Evolutionary conservation across 129 eudicot species (phyloP).

Genomic region (Flaveria bidentis): DNA sequence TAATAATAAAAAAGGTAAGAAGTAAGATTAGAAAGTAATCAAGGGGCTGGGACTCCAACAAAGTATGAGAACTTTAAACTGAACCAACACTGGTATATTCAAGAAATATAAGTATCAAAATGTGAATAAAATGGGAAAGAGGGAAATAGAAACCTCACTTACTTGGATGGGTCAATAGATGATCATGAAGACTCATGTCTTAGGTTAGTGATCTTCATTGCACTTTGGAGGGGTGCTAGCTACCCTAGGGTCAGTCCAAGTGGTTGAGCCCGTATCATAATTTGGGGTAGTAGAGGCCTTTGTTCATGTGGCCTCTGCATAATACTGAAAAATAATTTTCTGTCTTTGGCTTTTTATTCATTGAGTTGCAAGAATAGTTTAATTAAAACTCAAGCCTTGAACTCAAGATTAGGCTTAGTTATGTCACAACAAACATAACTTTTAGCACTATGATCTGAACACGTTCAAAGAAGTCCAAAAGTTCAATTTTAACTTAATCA

Average conservation of each 20-base stretch:
- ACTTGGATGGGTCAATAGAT: conserved; percentile 46
- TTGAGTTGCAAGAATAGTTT: too few relatives aligned
- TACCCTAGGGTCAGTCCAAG: conserved; percentile 38
- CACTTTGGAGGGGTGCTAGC: conserved; percentile 40
- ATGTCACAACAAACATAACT: too few relatives aligned
- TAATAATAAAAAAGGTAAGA: too few relatives aligned
- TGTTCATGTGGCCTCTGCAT: conserved; percentile 53
- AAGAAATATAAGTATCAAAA: background rate
- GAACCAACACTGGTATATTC: conserved; percentile 17
- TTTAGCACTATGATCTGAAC: too few relatives aligned
- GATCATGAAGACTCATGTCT: conserved; percentile 37
- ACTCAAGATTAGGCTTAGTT: too few relatives aligned
- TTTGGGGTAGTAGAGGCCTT: conserved; percentile 58
- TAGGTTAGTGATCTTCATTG: conserved; percentile 43
- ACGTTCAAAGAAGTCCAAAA: too few relatives aligned
- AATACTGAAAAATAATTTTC: background rate
- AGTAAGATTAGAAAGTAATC: too few relatives aligned
- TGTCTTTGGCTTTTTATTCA: too few relatives aligned
- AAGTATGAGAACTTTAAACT: too few relatives aligned
- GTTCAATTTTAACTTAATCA: too few relatives aligned
- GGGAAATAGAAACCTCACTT: background rate
- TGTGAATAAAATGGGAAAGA: conserved; percentile 20
- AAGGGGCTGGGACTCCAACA: too few relatives aligned
- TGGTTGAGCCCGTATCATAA: conserved; percentile 51
- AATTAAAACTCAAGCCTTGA: too few relatives aligned